Evolutionary conservation across 2,329 filamentous ascomycete species (phyloP).

Genomic region (Rhynchosporium graminicola): DNA sequence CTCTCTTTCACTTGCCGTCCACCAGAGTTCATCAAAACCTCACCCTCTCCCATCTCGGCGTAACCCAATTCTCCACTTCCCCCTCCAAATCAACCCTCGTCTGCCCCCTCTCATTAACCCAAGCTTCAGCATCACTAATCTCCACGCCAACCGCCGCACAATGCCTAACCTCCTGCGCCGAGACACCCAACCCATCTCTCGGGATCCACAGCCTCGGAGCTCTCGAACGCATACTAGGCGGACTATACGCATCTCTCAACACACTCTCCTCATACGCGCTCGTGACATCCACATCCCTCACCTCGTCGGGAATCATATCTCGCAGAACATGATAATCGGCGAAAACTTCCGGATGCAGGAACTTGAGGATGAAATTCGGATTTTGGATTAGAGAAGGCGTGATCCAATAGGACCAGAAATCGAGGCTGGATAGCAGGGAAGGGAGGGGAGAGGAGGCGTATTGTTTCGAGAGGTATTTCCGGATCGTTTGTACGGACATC

Average conservation of each 20-base stretch:
- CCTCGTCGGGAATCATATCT: slow-evolving; percentile 48
- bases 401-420: slow-evolving; percentile 37
- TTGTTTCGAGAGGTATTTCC: slow-evolving; percentile 20
- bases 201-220: slow-evolving; percentile 61
- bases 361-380: slow-evolving; percentile 50
- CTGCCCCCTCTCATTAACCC: slow-evolving; percentile 47
- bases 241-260: slow-evolving; percentile 53
- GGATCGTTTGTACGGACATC: slow-evolving; percentile 21
- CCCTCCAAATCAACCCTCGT: slow-evolving; percentile 30
- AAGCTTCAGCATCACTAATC: slow-evolving; percentile 61
- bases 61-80: slow-evolving; percentile 23
- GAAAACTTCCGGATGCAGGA: slow-evolving; percentile 60
- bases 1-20: not conserved
- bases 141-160: slow-evolving; percentile 49
- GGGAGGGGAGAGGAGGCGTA: slow-evolving; percentile 24
- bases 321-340: slow-evolving; percentile 55
- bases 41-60: slow-evolving; percentile 26
- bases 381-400: slow-evolving; percentile 42
- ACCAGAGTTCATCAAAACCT: slow-evolving; percentile 23
- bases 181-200: slow-evolving; percentile 57
- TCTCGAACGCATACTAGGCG: slow-evolving; percentile 57
- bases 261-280: slow-evolving; percentile 46
- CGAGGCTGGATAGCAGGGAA: slow-evolving; percentile 23
- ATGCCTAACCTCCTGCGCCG: slow-evolving; percentile 57
- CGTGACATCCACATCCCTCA: slow-evolving; percentile 49